Percentiles rank a stretch among this genome's conserved stretches.
Conservation (phyloP, 371 early-diverging fungal genomes). For the Actinomortierella ambigua region DNA sequence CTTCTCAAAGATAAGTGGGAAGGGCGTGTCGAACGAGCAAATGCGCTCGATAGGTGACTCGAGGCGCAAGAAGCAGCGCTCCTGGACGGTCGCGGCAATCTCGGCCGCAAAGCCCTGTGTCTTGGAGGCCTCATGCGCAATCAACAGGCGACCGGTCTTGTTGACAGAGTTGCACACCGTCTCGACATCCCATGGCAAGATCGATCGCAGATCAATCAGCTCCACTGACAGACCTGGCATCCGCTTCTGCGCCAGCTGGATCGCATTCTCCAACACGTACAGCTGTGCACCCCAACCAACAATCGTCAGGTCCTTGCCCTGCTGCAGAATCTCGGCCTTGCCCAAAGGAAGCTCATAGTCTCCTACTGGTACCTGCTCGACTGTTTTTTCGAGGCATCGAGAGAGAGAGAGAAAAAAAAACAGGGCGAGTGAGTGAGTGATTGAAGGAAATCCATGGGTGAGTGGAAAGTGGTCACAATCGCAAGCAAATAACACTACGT, state of each 20-base stretch:
- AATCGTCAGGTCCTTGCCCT: conserved; percentile 91
- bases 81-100: conserved; percentile 91
- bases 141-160: conserved; percentile 93
- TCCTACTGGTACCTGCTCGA: conserved; percentile 94
- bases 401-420: conserved; percentile 12
- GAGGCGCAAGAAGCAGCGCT: conserved; percentile 80
- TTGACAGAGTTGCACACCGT: conserved; percentile 92
- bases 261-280: conserved; percentile 91
- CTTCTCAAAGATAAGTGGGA: conserved; percentile 94
- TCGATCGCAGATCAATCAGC: conserved; percentile 92
- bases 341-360: conserved; percentile 93
- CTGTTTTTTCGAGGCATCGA: conserved; percentile 54
- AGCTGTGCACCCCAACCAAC: conserved; percentile 96
- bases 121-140: conserved; percentile 96
- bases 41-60: conserved; percentile 91
- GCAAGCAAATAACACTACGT: too few species aligned
- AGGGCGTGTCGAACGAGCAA: conserved; percentile 93
- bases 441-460: not conserved
- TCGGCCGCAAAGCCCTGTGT: conserved; percentile 96
- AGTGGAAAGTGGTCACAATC: too few species aligned
- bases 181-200: conserved; percentile 94
- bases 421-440: not conserved
- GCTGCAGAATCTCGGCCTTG: conserved; percentile 92
- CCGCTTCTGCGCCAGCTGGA: conserved; percentile 85
- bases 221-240: conserved; percentile 92